phyloP scores from a whole-genome alignment of 306 rosid genomes.

The apple (Malus domestica) region ASM211411v1 NC_041793.1:35074501-35075000 shows the following conservation, averaged over 20 bases:
- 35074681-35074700: not conserved
- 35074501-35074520: not conserved
- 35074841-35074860: constrained; percentile 31
- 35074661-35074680: not conserved
- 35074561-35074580: not conserved
- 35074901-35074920: constrained; percentile 62
- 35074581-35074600: no score
- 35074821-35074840: constrained; percentile 13
- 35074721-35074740: not conserved
- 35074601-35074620: not conserved
- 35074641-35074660: not conserved
- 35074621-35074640: not conserved
- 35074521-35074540: not conserved
- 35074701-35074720: not conserved
- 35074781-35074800: constrained; percentile 3
- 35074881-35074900: constrained; percentile 31
- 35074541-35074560: not conserved
- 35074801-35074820: constrained; percentile 6
- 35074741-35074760: not conserved
- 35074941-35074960: constrained; percentile 80
- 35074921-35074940: constrained; percentile 51
- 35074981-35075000: constrained; percentile 64
- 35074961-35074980: constrained; percentile 67
- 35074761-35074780: constrained; percentile 1
- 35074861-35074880: constrained; percentile 74